Conservation (phyloP, 169 alveolate species). For the Eimeria maxima region DNA sequence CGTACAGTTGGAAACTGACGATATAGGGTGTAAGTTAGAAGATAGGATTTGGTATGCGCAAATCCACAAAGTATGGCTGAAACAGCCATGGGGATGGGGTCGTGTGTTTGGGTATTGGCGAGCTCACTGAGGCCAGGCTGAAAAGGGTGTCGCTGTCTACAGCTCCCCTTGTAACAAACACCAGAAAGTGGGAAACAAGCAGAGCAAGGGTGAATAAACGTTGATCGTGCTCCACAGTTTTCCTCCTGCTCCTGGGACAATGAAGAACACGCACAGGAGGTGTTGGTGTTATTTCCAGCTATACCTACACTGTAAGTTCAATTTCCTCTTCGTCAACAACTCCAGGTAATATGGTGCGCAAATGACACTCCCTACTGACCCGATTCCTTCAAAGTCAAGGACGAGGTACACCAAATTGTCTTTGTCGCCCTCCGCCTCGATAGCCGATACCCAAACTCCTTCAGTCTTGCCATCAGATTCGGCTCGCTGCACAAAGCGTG, state of each 20-base stretch:
- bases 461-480: slow-evolving; percentile 78
- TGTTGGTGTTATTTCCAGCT: background rate
- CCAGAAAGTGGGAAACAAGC: slow-evolving; percentile 78
- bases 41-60: background rate
- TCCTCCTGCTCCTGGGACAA: slow-evolving; percentile 70
- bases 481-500: slow-evolving; percentile 73
- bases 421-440: slow-evolving; percentile 57
- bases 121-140: slow-evolving; percentile 78
- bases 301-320: background rate
- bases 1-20: background rate
- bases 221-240: slow-evolving; percentile 82
- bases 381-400: slow-evolving; percentile 83
- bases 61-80: background rate
- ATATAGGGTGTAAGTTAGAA: background rate
- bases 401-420: slow-evolving; percentile 73
- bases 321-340: background rate
- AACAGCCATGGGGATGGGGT: background rate
- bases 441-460: slow-evolving; percentile 81
- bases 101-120: background rate
- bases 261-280: background rate
- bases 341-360: background rate
- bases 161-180: slow-evolving; percentile 77
- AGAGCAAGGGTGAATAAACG: slow-evolving; percentile 81
- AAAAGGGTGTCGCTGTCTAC: slow-evolving; percentile 79
- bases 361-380: slow-evolving; percentile 11